Conservation (phyloP, 2,329 filamentous ascomycete genomes). For the Grosmannia serpens region DNA sequence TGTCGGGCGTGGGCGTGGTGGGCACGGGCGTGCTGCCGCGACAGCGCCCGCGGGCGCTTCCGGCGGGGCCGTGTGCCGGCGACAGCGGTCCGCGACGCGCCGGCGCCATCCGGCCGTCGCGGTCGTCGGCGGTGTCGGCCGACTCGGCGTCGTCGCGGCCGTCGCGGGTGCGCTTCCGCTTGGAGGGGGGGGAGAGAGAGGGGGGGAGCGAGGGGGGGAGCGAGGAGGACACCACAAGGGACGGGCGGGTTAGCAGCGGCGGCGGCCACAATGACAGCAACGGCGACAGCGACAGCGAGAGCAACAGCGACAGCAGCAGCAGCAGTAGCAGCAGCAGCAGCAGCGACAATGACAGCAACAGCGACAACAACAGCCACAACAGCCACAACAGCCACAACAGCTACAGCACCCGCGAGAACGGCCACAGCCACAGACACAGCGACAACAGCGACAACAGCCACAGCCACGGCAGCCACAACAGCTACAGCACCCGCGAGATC, state of each 20-base stretch:
- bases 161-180: neutral
- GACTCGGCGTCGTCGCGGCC: neutral
- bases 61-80: neutral
- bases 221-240: neutral
- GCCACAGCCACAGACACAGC: neutral
- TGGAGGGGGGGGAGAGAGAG: neutral
- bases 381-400: too few relatives aligned
- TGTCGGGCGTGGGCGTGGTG: too few relatives aligned
- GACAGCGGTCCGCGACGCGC: too few relatives aligned
- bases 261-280: too few relatives aligned
- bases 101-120: neutral
- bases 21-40: neutral
- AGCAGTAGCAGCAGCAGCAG: neutral
- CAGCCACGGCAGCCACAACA: too few relatives aligned
- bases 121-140: neutral
- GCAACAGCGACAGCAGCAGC: neutral
- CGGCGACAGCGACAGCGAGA: neutral
- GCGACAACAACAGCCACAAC: neutral
- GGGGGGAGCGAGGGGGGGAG: neutral
- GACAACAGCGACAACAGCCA: too few relatives aligned
- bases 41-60: neutral
- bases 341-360: neutral
- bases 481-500: too few relatives aligned
- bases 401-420: too few relatives aligned
- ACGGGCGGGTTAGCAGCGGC: too few relatives aligned